Percentiles rank a stretch among this genome's conserved stretches.
phyloP scores from a whole-genome alignment of 352 stramenopile genomes.

The Pythium vanterpoolii region DNA sequence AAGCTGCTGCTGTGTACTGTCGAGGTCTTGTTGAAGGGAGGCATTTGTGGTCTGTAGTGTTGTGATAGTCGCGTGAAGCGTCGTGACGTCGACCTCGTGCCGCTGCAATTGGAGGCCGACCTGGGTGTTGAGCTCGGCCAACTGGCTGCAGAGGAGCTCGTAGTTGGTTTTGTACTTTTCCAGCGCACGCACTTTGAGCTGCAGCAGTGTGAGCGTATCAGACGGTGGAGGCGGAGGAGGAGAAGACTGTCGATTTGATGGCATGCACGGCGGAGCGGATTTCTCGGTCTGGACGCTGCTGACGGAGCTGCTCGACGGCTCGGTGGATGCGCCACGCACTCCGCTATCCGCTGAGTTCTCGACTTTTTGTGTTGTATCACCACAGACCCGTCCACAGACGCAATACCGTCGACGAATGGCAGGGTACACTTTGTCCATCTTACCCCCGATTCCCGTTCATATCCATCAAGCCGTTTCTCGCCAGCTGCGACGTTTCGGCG shows the following conservation, averaged over 20 bases:
- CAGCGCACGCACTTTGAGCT: slow-evolving; percentile 48
- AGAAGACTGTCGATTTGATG: too few relatives aligned
- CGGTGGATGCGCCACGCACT: slow-evolving; percentile 1
- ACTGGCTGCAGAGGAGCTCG: slow-evolving; percentile 63
- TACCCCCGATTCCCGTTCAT: neutral
- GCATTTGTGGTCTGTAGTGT: slow-evolving; percentile 36
- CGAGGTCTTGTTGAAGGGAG: slow-evolving; percentile 24
- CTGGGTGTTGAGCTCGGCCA: slow-evolving; percentile 67
- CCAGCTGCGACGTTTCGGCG: slow-evolving; percentile 19
- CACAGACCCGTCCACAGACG: slow-evolving; percentile 20
- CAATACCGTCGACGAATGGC: slow-evolving; percentile 17
- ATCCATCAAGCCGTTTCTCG: neutral
- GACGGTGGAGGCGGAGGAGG: neutral
- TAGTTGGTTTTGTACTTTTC: slow-evolving; percentile 80
- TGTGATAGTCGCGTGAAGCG: slow-evolving; percentile 38
- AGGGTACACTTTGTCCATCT: slow-evolving; percentile 20
- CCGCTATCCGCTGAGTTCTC: neutral
- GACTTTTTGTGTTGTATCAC: neutral
- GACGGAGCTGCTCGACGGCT: too few relatives aligned
- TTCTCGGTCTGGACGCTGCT: slow-evolving; percentile 8
- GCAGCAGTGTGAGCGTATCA: slow-evolving; percentile 24
- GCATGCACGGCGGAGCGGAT: neutral
- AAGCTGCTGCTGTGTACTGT: slow-evolving; percentile 14
- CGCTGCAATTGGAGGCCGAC: slow-evolving; percentile 64
- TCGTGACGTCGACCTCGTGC: slow-evolving; percentile 59